A percentile compares a stretch with the other conserved stretches of the same genome.
Evolutionary conservation across 768 basidiomycete species (phyloP).

Genomic region (Boletus rubroflammeus): DNA sequence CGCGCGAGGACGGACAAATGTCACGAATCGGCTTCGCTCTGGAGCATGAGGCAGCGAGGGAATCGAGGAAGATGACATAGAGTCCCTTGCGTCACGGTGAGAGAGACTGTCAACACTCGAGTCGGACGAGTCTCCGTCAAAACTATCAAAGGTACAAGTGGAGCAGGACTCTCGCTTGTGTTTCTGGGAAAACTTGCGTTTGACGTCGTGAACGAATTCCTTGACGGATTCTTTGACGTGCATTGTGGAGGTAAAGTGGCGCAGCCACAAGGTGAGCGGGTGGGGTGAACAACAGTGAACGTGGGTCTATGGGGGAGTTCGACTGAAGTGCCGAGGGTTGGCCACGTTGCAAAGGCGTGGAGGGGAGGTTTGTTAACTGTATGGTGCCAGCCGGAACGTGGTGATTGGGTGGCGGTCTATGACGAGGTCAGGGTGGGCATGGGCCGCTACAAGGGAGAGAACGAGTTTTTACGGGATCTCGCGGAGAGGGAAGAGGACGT

Average conservation of each 20-base stretch:
- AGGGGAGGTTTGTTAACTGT: neutral
- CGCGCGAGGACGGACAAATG: slow-evolving; percentile 15
- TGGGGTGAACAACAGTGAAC: neutral
- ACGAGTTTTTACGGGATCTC: neutral
- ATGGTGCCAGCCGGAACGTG: neutral
- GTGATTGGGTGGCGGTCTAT: neutral
- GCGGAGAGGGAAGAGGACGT: neutral
- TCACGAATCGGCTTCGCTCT: slow-evolving; percentile 5
- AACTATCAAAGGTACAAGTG: slow-evolving; percentile 6
- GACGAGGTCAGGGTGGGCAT: neutral
- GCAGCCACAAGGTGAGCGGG: neutral
- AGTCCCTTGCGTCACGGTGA: slow-evolving; percentile 1
- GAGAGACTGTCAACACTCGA: slow-evolving; percentile 12
- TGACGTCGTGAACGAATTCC: slow-evolving; percentile 31
- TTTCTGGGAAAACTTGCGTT: slow-evolving; percentile 30
- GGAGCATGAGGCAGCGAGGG: slow-evolving; percentile 5
- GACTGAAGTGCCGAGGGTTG: neutral
- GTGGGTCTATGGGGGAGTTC: neutral
- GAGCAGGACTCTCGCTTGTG: slow-evolving; percentile 17
- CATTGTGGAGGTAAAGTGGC: slow-evolving; percentile 11
- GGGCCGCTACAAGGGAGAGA: neutral
- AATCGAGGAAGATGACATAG: slow-evolving; percentile 13
- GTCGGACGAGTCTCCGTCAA: slow-evolving; percentile 8
- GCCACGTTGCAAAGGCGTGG: slow-evolving; percentile 8
- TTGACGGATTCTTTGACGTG: slow-evolving; percentile 31